Base-by-base conservation (phyloP, 768 basidiomycete species). In the Tulasnella sp. region DNA sequence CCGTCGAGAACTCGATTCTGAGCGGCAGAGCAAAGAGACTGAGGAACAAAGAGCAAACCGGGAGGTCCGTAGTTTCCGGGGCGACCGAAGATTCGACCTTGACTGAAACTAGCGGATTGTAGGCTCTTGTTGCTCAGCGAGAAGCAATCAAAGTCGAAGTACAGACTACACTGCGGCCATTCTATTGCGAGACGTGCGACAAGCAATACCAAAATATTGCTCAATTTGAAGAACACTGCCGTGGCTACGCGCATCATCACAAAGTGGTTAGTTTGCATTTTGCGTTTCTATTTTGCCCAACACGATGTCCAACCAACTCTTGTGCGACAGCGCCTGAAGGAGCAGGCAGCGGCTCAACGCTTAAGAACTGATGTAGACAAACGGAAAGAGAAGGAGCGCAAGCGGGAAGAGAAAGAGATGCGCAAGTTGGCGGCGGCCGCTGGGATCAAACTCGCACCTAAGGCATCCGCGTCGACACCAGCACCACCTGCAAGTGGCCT, bases 161-260 rank as follows among this genome's bases (percentile, higher is more conserved):
- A 40, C 89, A 89, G 1, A 88, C 88, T 73, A 91, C 91, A 6
- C 88, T 95, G 72, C 88, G 88, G 42, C 88, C 93, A 12, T 95
- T 95, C 85, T 95, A 94, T 83, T 96, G 94, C 84, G 85, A 87
- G 36, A 88, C 94, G 27, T 96, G 94, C 86, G 93, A 94, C 81
- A 95, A 95, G 84, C 94, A 96, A 84, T 95, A 95, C 86, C 89
- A 91, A 84, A 95, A 89, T 74, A 93, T 95, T 27, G 91, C 93
- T 0, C 94, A 94, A 83, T 96, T 93, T 82, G 94, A 95, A 81
- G 94, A 95, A 83, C 94, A 96, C 85, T 93, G 83, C 94, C 94
- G 82, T 68, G 80, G 80, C 21, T 81, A 82, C 71, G 27, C 76
- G 12, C 79, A 81, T 56, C 71, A 62, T 27, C 79, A 79, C 71